Evolutionary conservation across 495 filamentous ascomycete species (phyloP), one percentile per base, ranked within the genome.

Genomic region (Penicillium simplicissimum): DNA sequence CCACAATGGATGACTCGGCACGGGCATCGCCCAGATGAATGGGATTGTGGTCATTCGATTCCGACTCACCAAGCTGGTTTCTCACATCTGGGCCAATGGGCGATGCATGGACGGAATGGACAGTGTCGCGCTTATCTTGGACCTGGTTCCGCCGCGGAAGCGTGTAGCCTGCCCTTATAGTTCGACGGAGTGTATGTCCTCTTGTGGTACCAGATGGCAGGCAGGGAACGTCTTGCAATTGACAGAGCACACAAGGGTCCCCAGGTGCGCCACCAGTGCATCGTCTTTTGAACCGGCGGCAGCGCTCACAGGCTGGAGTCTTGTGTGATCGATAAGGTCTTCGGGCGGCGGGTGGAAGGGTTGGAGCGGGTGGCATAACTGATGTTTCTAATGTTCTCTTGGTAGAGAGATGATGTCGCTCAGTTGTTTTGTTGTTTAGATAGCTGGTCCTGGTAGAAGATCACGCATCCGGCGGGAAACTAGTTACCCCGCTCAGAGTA

Each of bases 11-110:
- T 10, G 51, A 53, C 15, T 53, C 51, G 8, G 31, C 51, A 17
- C 31, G 8, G 9, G 51, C 23, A 53, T 34, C 17, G 11, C 51
- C 51, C 8, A 36, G 8, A 53, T 53, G 51, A 19, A 36, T 53
- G n/a, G 51, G 31, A 53, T 53, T 36, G 28, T 53, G 51, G n/a
- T 53, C 51, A 53, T 53, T 53, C 33, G 51, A 36, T 11, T 53
- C 51, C 33, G 33, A 53, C 8, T 36, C 28, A 7, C 51, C 28
- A 21, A 53, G 51, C 4, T 15, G 8, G 51, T 35, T 53, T 36
- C 33, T 33, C 51, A 53, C 15, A 36, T 17, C 4, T 13, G 31
- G 25, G 31, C n/a, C 6, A 36, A 53, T n/a, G 8, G 51, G 23
- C 15, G 45, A n/a, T n/a, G 0, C 5, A 31, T 31, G 45, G 5